Evolutionary conservation across 1,139 yeast species (phyloP), one percentile per base, ranked within the genome.

Genomic region (Nakaseomyces kungkrabaensis): DNA sequence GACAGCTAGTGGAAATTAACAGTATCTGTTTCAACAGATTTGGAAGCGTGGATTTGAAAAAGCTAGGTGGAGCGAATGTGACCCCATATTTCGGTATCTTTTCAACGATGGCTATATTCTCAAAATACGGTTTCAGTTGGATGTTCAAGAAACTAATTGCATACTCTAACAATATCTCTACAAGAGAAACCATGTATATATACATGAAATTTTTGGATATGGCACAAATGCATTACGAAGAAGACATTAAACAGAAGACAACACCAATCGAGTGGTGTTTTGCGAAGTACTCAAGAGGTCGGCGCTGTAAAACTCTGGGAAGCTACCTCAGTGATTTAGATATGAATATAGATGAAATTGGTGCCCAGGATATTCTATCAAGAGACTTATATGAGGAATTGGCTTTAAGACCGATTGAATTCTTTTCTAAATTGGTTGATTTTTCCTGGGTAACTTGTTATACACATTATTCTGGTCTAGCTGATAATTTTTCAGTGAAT

Each of bases 91-190:
- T 51, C 25, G 58, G 56, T 17, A 25, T 54, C 11, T 51, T 52
- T 34, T 48, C 54, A 1, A 49, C 56, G 5, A 10, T 52, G 32
- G 47, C 47, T 7, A 36, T 42, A 13, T 51, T 55, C 26, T 41
- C 56, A 0, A 43, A 48, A 9, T 44, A 37, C n/a, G 58, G 58
- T 3, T 46, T 54, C 13, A 48, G 53, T 17, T 52, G 52, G 51
- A n/a, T 55, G 22, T 49, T 51, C 22, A 52, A 50, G 29, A 54
- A 48, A 36, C 46, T 55, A 3, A 41, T 53, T 25, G 43, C 42
- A 8, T 29, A 41, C 4, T 33, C 49, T 11, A 48, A 52, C 36
- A 49, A 49, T 26, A 33, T 17, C 10, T 48, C 43, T 9, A 52
- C 50, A 1, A 52, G 51, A 42, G 52, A 51, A 40, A 50, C 57